phyloP scores from a whole-genome alignment of 208 protist genomes.

The Trypanosoma congolense region DNA sequence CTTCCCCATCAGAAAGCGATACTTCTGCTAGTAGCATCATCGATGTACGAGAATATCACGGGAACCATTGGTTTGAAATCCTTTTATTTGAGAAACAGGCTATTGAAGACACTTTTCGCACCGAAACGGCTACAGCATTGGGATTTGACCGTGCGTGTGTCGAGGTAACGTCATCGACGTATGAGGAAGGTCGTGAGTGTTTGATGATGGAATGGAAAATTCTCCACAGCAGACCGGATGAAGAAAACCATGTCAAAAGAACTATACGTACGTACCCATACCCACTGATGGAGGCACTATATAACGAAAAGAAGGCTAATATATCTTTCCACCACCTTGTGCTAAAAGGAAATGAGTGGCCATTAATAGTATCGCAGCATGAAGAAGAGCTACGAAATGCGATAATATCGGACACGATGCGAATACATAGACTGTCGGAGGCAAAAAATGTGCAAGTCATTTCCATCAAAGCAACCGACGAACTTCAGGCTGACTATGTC shows the following conservation, averaged over 20 bases:
- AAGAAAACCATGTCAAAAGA: constrained; percentile 29
- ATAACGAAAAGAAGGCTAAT: neutral
- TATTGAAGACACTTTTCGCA: constrained; percentile 57
- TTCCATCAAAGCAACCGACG: neutral
- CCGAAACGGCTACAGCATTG: constrained; percentile 57
- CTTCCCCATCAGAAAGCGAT: constrained; percentile 10
- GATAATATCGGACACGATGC: neutral
- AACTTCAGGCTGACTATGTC: neutral
- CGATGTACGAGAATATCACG: constrained; percentile 31
- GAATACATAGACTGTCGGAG: neutral
- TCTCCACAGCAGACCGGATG: constrained; percentile 38
- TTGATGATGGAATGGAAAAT: constrained; percentile 55
- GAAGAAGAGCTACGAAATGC: neutral
- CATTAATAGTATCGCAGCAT: neutral
- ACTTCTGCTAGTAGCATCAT: constrained; percentile 21
- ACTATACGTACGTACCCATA: constrained; percentile 7
- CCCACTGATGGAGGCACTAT: neutral
- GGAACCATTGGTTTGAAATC: constrained; percentile 59
- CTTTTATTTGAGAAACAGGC: constrained; percentile 49
- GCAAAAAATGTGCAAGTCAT: neutral
- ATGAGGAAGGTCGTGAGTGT: constrained; percentile 19
- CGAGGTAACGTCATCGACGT: constrained; percentile 32
- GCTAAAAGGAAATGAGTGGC: neutral
- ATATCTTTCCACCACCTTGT: neutral
- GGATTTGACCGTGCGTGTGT: constrained; percentile 45